Evolutionary conservation across 2,329 filamentous ascomycete species (phyloP).

Genomic region (Torrubiellomyces zombiae): DNA sequence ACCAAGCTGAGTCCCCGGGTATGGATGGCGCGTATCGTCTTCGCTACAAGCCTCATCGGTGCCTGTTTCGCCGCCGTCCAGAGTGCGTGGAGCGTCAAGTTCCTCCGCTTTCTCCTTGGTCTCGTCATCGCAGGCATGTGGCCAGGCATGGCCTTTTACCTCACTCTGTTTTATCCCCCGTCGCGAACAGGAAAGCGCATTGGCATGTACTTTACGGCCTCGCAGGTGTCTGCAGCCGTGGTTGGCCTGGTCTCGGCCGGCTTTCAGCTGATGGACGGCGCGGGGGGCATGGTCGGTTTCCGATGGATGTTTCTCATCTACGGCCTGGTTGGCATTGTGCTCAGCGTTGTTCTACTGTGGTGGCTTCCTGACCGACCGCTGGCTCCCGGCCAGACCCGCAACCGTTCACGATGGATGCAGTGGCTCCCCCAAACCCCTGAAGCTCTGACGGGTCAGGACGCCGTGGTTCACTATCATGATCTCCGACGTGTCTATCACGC

Average conservation of each 20-base stretch:
- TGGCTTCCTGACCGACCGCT: slow-evolving; percentile 79
- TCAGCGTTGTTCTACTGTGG: slow-evolving; percentile 64
- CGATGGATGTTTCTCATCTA: slow-evolving; percentile 91
- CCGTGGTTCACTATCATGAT: slow-evolving; percentile 67
- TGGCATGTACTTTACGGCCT: slow-evolving; percentile 76
- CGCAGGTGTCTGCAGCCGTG: slow-evolving; percentile 76
- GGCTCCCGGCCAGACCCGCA: slow-evolving; percentile 47
- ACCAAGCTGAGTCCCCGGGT: slow-evolving; percentile 66
- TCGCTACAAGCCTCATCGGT: slow-evolving; percentile 73
- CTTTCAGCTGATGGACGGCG: slow-evolving; percentile 80
- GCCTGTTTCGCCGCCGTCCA: slow-evolving; percentile 69
- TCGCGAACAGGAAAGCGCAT: slow-evolving; percentile 76
- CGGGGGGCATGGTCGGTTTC: slow-evolving; percentile 60
- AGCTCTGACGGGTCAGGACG: slow-evolving; percentile 61
- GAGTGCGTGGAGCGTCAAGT: slow-evolving; percentile 71
- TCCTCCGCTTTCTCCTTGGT: slow-evolving; percentile 72
- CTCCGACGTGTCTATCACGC: slow-evolving; percentile 65
- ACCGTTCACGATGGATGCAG: slow-evolving; percentile 33
- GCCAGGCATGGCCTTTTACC: slow-evolving; percentile 87
- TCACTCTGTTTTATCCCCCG: slow-evolving; percentile 83
- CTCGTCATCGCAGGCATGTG: slow-evolving; percentile 87
- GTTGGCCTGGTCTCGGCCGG: slow-evolving; percentile 81
- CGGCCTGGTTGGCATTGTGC: slow-evolving; percentile 54
- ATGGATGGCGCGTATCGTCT: slow-evolving; percentile 86
- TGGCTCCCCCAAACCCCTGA: slow-evolving; percentile 56